These are phyloP conservation scores for Talaromyces liani DNA, from an alignment of 495 filamentous ascomycete species.

Conservation along the genomic window DNA sequence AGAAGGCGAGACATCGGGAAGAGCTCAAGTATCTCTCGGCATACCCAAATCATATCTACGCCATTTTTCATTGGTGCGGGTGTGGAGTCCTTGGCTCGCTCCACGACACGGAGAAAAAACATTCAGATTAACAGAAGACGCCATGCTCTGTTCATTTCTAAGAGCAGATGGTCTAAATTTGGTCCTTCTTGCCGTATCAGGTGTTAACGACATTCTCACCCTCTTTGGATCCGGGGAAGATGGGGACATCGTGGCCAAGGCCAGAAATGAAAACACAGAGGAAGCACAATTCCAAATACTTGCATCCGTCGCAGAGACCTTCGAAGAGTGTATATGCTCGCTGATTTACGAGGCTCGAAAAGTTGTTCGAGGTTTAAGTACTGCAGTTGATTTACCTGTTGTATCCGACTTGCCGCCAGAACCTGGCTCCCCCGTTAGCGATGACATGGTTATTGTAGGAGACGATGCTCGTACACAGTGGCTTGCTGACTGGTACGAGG, in stretches of 20 bases:
- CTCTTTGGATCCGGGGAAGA: constrained; percentile 57
- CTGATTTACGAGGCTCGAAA: constrained; percentile 81
- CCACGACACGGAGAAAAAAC: constrained; percentile 69
- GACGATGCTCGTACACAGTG: constrained; percentile 54
- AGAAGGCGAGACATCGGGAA: constrained; percentile 46
- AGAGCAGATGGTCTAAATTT: constrained; percentile 66
- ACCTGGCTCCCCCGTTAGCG: constrained; percentile 29
- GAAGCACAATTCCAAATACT: constrained; percentile 55
- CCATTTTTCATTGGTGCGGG: constrained; percentile 75
- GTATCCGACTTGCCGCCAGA: constrained; percentile 16
- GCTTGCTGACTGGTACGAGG: constrained; percentile 86
- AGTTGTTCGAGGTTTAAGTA: constrained; percentile 41
- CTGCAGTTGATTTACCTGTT: constrained; percentile 17
- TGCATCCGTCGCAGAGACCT: constrained; percentile 63
- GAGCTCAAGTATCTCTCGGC: constrained; percentile 53
- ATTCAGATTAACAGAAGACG: constrained; percentile 67
- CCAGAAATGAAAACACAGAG: constrained; percentile 58
- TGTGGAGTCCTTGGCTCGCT: constrained; percentile 78
- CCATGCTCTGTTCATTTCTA: constrained; percentile 74
- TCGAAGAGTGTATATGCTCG: constrained; percentile 71
- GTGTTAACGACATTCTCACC: constrained; percentile 63
- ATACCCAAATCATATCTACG: constrained; percentile 45
- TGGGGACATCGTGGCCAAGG: constrained; percentile 61
- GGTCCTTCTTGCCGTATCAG: constrained; percentile 76
- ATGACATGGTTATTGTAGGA: constrained; percentile 32